Base-by-base conservation (phyloP, 78 protist genomes). In the Salpingoeca rosetta region DNA sequence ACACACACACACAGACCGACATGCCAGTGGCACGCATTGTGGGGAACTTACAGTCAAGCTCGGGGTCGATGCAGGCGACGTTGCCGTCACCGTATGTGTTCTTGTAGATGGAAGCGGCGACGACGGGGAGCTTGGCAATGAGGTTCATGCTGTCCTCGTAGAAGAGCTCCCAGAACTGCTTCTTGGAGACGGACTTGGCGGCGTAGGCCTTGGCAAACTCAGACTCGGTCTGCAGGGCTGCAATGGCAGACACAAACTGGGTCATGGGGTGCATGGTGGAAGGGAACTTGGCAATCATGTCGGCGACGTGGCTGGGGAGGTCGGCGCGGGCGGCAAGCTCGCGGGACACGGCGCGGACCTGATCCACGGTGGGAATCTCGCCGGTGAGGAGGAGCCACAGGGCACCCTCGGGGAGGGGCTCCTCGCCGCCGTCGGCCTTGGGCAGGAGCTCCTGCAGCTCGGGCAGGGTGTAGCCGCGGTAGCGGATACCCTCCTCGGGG, bases 361-460 rank as follows among this genome's bases (percentile, higher is more conserved):
- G 96, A 39, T 86, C 89, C 74, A 57, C 43, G 72, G 96, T 93
- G 83, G 99, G 98, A 83, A 94, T 83, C 89, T 95, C 96, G 79
- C 98, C 98, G 44, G 99, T 96, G 56, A 95, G 57, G 72, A 97
- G 93, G 36, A 97, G 92, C 98, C 99, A 96, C 35, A 94, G 73
- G 51, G 94, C 77, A 44, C 92, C 95, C 86, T 96, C 97, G 80
- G 97, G 96, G n/a, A 94, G 85, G 44, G 98, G 97, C 89, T 96
- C 98, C 31, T 85, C 75, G 25, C 97, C 98, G 39, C 95, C 97
- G 78, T 39, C 43, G 31, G 93, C 94, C 88, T 81, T 92, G 41
- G 98, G 98, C 35, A 96, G 95, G 86, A 77, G 72, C 78, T 92
- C 91, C 89, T 95, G 98, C 80, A 92, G 83, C 87, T 94, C 94